phyloP scores from a whole-genome alignment of 352 stramenopile species.

The Globisporangium irregulare region DNA sequence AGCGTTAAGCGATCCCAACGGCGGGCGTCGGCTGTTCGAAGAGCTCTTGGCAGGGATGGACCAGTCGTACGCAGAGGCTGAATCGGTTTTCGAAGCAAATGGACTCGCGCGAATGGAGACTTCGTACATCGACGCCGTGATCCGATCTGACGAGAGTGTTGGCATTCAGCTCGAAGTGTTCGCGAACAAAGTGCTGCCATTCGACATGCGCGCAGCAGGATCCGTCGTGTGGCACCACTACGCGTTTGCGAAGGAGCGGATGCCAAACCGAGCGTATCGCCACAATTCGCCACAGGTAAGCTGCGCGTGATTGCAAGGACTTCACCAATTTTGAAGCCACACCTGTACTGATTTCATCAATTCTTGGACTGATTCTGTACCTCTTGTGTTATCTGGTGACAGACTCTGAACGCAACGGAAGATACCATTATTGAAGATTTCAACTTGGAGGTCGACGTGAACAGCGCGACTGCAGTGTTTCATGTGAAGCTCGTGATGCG shows the following conservation, averaged over 20 bases:
- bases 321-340: too few relatives aligned
- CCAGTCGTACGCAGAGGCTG: constrained; percentile 26
- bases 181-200: constrained; percentile 46
- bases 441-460: constrained; percentile 44
- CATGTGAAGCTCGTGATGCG: constrained; percentile 44
- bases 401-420: constrained; percentile 21
- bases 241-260: constrained; percentile 28
- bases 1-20: not conserved
- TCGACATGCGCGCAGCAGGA: constrained; percentile 36
- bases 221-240: constrained; percentile 45
- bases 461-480: constrained; percentile 41
- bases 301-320: too few relatives aligned
- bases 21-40: constrained; percentile 25
- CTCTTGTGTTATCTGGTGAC: not conserved
- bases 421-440: constrained; percentile 63
- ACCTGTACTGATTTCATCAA: too few relatives aligned
- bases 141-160: constrained; percentile 31
- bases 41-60: constrained; percentile 26
- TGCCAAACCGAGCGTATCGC: constrained; percentile 45
- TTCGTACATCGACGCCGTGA: constrained; percentile 30
- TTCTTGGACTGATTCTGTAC: too few relatives aligned
- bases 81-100: constrained; percentile 32
- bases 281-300: constrained; percentile 38
- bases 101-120: constrained; percentile 34
- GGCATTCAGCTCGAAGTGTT: constrained; percentile 43